Conservation (phyloP, 805 yeast species). For the Spathaspora hagerdaliae region DNA sequence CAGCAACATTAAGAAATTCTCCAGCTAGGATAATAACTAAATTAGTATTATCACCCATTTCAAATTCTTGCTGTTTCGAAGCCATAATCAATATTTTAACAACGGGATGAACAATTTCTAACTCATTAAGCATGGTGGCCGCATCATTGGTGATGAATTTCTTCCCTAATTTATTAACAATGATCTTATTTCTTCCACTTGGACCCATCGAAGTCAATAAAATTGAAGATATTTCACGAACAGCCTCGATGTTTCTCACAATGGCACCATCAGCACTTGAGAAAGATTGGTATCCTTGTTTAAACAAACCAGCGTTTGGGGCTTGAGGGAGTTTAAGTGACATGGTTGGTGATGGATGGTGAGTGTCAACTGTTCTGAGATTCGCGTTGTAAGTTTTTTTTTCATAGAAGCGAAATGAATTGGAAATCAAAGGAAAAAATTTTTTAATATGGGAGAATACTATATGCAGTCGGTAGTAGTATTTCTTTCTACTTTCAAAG, state of each 20-base stretch:
- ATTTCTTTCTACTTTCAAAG: neutral
- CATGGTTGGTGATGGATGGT: conserved; percentile 51
- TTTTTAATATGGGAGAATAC: neutral
- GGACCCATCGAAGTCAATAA: conserved; percentile 96
- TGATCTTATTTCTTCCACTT: conserved; percentile 93
- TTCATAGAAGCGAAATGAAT: neutral
- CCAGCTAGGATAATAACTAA: conserved; percentile 91
- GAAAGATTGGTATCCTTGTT: conserved; percentile 88
- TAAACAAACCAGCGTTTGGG: conserved; percentile 90
- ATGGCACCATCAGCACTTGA: conserved; percentile 93
- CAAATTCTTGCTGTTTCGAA: conserved; percentile 92
- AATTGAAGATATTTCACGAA: conserved; percentile 87
- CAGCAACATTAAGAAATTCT: conserved; percentile 82
- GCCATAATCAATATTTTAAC: conserved; percentile 96
- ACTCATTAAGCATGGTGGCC: conserved; percentile 92
- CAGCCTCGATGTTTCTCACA: conserved; percentile 87
- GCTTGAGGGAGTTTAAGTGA: conserved; percentile 88
- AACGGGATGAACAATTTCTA: conserved; percentile 95
- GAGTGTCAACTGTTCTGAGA: neutral
- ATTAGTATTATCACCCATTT: conserved; percentile 96
- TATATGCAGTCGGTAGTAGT: neutral
- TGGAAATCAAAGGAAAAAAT: neutral
- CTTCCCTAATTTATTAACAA: conserved; percentile 82
- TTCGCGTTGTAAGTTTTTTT: neutral
- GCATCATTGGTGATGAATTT: conserved; percentile 93